phyloP scores from a whole-genome alignment of 169 alveolate genomes.

The Cryptosporidium andersoni region DNA sequence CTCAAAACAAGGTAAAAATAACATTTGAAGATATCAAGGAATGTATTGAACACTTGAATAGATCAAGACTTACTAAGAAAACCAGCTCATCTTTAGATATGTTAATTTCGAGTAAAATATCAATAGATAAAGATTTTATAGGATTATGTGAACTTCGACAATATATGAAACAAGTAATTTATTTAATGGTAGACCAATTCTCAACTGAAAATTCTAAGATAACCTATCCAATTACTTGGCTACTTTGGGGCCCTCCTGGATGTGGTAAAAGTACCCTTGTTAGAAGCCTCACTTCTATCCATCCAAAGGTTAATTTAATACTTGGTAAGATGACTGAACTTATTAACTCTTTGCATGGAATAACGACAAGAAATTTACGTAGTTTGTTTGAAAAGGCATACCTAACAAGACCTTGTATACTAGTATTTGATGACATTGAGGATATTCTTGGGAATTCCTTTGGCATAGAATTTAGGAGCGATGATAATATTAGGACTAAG shows the following conservation, averaged over 20 bases:
- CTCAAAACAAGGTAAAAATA: not conserved
- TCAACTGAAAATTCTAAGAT: not conserved
- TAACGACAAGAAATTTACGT: conserved; percentile 58
- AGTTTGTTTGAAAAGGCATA: conserved; percentile 44
- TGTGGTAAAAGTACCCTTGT: conserved; percentile 65
- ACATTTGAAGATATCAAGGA: conserved; percentile 16
- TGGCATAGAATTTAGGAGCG: not conserved
- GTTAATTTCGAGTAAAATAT: conserved; percentile 28
- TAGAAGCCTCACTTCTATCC: conserved; percentile 42
- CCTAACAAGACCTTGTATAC: conserved; percentile 38
- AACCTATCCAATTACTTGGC: conserved; percentile 56
- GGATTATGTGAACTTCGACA: conserved; percentile 29
- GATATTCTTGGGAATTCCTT: conserved; percentile 4
- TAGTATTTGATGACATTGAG: conserved; percentile 60
- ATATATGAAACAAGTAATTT: conserved; percentile 14
- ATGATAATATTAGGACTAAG: conserved; percentile 34
- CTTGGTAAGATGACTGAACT: conserved; percentile 36
- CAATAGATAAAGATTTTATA: conserved; percentile 49
- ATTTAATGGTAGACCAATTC: not conserved
- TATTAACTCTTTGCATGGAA: conserved; percentile 56
- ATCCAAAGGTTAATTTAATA: conserved; percentile 43
- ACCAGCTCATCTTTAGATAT: conserved; percentile 40
- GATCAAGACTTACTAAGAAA: not conserved
- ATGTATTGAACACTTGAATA: conserved; percentile 9
- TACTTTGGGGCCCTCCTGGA: conserved; percentile 50